Evolutionary conservation across 2,329 filamentous ascomycete genomes (phyloP), one percentile per base, ranked within the genome.

Genomic region (Elsinoe australis): DNA sequence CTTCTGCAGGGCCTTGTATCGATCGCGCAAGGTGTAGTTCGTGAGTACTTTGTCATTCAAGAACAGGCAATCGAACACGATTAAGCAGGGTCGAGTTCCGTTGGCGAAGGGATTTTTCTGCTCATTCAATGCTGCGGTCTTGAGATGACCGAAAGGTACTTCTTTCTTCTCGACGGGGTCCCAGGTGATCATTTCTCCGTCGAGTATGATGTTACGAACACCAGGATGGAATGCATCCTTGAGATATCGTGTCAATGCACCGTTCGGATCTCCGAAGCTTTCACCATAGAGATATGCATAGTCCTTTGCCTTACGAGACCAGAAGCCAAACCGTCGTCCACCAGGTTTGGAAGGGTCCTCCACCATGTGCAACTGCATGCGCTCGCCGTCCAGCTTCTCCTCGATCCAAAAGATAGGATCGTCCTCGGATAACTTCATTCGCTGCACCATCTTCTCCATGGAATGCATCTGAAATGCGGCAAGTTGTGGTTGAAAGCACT

Each of bases 141-240:
- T 98, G 41, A 98, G 73, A 0, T 87, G 94, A 5, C 92, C 92
- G 63, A 98, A 98, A 0, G 84, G 80, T 12, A 94, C 83, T 46
- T 92, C 85, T 49, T 84, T 84, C 67, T 95, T 85, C 42, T 85
- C 73, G 35, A 83, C 79, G 52, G 88, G 85, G 61, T 96, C 87
- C 92, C 92, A 98, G 0, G 89, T 95, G 50, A 98, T 88, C 92
- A 98, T 98, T 64, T 98, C 92, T 7, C 92, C 92, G 58, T 98
- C 92, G 0, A 98, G 73, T 42, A 98, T 95, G 54, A 95, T 75
- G 60, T 86, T 95, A 12, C 82, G 75, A 0, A 96, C 87, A 1
- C 82, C 81, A 1, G 79, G 70, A 2, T 80, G 72, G 62, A 98
- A 96, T 0, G 87, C 87, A 32, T 79, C 73, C 46, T 79, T 79